Base-by-base conservation (phyloP, 2,329 filamentous ascomycete genomes). In the Intubia oerlemansii region DNA sequence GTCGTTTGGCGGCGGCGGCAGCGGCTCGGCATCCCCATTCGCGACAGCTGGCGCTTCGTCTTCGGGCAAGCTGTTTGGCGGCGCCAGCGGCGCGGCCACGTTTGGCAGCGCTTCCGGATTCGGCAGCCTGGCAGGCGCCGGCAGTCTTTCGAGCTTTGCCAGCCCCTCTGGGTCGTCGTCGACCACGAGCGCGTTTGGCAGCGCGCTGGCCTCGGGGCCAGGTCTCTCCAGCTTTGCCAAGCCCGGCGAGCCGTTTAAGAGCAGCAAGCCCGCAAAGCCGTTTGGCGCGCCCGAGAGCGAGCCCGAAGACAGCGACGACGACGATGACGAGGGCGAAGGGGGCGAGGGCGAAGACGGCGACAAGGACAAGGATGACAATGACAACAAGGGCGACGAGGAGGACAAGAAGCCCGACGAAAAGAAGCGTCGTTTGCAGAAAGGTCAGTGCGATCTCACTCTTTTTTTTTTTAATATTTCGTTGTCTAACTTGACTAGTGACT, bases 231-330 rank as follows among this genome's bases (percentile, higher is more conserved):
- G 63, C 39, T 92, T 91, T 49, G 79, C 71, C 24, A 69, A 71
- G 25, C 60, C 69, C 14, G 65, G 61, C 28, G 51, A 52, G 20
- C 19, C 19, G n/a, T 49, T 62, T 22, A 60, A 56, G 42, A 65
- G 55, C 33, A 58, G 59, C 34, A 78, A 77, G 46, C 58, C 67
- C 10, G 59, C 62, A 4, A 79, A 67, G 48, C 64, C 79, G 0
- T 88, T 92, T 44, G 81, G 81, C 18, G 76, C 79, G 10, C 66
- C 78, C 2, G 70, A 71, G 22, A 74, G 66, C 34, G 69, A 72
- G 27, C 59, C 54, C 3, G 66, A 68, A 23, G 62, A 60, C 3
- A 49, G 48, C 21, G 53, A 53, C 5, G 53, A 56, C 4, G 52
- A 35, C 3, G 35, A 37, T 16, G 54, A 58, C 4, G 56, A 58